These are phyloP conservation scores for Stachybotrys chartarum DNA, from an alignment of 2,329 filamentous ascomycete species.

Conservation along the genomic window DNA sequence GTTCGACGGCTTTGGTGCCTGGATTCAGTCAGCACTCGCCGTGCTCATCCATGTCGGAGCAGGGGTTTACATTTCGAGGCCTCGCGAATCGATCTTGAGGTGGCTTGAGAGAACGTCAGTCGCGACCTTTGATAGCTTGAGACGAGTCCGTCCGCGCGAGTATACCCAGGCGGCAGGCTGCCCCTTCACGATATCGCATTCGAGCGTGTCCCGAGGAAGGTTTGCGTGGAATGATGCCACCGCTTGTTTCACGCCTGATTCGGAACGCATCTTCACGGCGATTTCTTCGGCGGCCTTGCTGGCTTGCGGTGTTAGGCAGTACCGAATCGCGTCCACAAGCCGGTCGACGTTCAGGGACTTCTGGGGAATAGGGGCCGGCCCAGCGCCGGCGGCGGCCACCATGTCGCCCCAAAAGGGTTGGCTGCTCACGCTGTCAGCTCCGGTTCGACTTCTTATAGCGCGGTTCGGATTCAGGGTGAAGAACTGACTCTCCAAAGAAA, in stretches of 20 bases:
- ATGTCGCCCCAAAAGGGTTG: conserved; percentile 14
- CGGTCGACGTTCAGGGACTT: conserved; percentile 6
- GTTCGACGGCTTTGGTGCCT: background rate
- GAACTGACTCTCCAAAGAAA: conserved; percentile 51
- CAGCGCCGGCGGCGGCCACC: conserved; percentile 9
- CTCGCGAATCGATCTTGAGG: background rate
- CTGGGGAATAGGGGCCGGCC: conserved; percentile 7
- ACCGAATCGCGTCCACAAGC: conserved; percentile 5
- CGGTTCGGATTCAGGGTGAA: background rate
- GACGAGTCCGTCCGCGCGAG: too few relatives aligned
- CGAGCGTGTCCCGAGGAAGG: background rate
- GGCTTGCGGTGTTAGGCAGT: background rate
- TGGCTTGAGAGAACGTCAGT: background rate
- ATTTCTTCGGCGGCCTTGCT: background rate
- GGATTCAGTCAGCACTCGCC: background rate
- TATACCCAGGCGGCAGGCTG: background rate
- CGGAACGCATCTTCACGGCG: background rate
- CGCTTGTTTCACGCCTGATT: background rate
- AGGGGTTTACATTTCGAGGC: background rate
- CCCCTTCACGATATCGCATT: background rate
- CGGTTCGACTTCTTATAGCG: background rate
- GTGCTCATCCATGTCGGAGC: background rate
- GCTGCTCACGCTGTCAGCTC: background rate
- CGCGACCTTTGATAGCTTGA: background rate
- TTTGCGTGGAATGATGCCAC: background rate